Evolutionary conservation across 2,329 filamentous ascomycete genomes (phyloP).

Genomic region (Paecilomyces sp.): DNA sequence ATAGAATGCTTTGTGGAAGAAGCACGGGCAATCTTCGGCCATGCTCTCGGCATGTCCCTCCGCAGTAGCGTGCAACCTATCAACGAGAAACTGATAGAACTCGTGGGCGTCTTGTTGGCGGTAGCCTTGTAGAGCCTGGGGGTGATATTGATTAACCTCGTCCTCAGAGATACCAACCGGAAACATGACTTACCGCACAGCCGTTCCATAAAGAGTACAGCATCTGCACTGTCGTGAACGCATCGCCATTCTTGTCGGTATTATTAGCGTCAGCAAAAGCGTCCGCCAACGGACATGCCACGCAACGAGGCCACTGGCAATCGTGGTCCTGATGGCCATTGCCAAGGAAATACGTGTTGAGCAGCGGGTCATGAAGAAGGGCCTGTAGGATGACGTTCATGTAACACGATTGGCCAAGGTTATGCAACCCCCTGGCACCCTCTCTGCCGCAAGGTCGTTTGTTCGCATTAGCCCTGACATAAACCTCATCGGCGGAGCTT

Average conservation of each 20-base stretch:
- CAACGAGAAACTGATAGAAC: conserved; percentile 91
- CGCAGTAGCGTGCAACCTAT: conserved; percentile 73
- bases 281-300: conserved; percentile 55
- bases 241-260: conserved; percentile 60
- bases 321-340: conserved; percentile 78
- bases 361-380: conserved; percentile 84
- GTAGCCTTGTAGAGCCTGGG: conserved; percentile 70
- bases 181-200: conserved; percentile 53
- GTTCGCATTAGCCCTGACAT: conserved; percentile 70
- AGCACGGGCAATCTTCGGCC: conserved; percentile 63
- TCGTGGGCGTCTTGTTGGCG: conserved; percentile 96
- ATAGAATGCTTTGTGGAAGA: conserved; percentile 91
- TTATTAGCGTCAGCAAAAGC: conserved; percentile 59
- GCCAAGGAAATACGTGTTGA: conserved; percentile 85
- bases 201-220: conserved; percentile 86
- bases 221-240: conserved; percentile 84
- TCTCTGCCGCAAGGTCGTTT: conserved; percentile 77
- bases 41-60: conserved; percentile 62
- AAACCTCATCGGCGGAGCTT: conserved; percentile 60
- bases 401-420: conserved; percentile 97
- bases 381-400: conserved; percentile 94
- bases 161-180: not conserved
- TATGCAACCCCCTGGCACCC: conserved; percentile 87
- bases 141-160: not conserved
- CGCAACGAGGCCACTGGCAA: conserved; percentile 55